Evolutionary conservation across 2,329 filamentous ascomycete species (phyloP).

Genomic region (Aciculosporium take): DNA sequence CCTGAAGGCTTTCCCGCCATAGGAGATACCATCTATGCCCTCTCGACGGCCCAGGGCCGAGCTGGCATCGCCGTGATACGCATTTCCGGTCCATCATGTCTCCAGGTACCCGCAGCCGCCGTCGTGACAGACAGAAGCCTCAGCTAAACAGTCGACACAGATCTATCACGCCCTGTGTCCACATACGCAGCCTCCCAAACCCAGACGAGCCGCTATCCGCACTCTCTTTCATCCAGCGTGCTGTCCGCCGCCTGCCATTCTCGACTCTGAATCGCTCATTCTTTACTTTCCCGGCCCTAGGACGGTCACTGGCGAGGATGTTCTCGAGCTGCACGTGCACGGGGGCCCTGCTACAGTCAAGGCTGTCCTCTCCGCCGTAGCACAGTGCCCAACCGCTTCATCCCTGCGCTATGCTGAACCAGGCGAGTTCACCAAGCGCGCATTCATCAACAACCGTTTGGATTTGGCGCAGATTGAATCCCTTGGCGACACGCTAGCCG

Average conservation of each 20-base stretch:
- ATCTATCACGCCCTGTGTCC: slow-evolving; percentile 40
- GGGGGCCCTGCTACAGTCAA: slow-evolving; percentile 80
- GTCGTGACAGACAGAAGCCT: neutral
- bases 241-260: slow-evolving; percentile 26
- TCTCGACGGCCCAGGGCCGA: slow-evolving; percentile 73
- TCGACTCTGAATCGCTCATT: slow-evolving; percentile 66
- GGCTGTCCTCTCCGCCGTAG: slow-evolving; percentile 68
- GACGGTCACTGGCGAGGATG: slow-evolving; percentile 82
- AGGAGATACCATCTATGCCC: slow-evolving; percentile 69
- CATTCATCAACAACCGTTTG: slow-evolving; percentile 75
- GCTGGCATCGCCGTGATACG: slow-evolving; percentile 86
- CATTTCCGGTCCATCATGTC: slow-evolving; percentile 66
- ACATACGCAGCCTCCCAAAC: slow-evolving; percentile 26
- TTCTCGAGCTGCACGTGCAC: slow-evolving; percentile 89
- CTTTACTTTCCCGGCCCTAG: slow-evolving; percentile 69
- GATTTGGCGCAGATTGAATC: slow-evolving; percentile 73
- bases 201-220: slow-evolving; percentile 54
- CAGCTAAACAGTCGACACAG: slow-evolving; percentile 16
- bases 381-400: slow-evolving; percentile 26
- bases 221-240: slow-evolving; percentile 47
- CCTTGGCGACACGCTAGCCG: slow-evolving; percentile 46
- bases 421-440: slow-evolving; percentile 86
- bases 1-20: slow-evolving; percentile 6
- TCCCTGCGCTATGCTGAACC: slow-evolving; percentile 77
- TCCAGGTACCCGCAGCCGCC: slow-evolving; percentile 32